Evolutionary conservation across 257 asterid species (phyloP), one percentile per base, ranked within the genome.

Genomic region (Solanum verrucosum): DNA sequence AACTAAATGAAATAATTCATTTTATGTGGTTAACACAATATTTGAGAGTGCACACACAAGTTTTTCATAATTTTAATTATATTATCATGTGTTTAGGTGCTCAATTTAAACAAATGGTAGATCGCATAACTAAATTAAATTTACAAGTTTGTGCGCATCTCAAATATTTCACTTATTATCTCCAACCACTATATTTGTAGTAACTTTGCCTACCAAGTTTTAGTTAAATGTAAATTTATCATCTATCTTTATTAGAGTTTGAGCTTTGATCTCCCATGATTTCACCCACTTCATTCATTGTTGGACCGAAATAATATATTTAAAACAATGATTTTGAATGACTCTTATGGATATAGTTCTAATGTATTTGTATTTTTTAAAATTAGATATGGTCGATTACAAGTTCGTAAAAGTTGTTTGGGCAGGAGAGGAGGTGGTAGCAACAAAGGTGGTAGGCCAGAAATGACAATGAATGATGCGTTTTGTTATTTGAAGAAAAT

Each of bases 401-500:
- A 74, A 20, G 49, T 35, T 13, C 46, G 18, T 35, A 12, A 21
- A 73, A 10, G 9, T 73, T 18, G 31, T 74, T 20, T 21, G 5
- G 31, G 93, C 9, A 21, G 5, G 38, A 38, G 79, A 33, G 14
- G 18, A 73, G 9, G 16, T 20, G 29, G 81, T 40, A 72, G 27
- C 15, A 12, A 4, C 79, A 2, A 21, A 92, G 15, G 25, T 29
- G 90, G 93, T 84, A 81, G 94, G 29, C 96, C 92, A 86, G 92
- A 94, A 90, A 96, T 97, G 63, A 95, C 98, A 35, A 95, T 98
- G 37, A 96, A 92, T 86, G 99, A 96, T 89, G 99, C 98, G 2
- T 88, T 96, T 84, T 92, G 96, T 83, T 96, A 97, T 93, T 91
- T 97, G 82, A 97, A 96, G 92, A 96, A 93, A 90, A 98, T 95